Base-by-base conservation (phyloP, 768 basidiomycete species). In the Trametes coccinea region DNA sequence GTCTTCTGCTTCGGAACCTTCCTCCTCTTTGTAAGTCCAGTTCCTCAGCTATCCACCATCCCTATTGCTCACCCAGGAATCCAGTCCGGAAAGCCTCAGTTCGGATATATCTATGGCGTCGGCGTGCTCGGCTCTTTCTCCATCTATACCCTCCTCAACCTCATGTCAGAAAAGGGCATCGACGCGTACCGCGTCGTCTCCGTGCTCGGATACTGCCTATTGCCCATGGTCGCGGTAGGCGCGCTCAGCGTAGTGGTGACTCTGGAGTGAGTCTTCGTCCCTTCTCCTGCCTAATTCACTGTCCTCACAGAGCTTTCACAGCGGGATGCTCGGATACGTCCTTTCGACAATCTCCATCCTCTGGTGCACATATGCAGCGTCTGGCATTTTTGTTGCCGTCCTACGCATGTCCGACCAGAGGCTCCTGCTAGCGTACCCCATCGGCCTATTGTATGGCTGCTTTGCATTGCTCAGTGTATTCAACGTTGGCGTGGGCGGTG, bases 51-150 rank as follows among this genome's bases (percentile, higher is more conserved):
- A 33, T 52, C 40, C 60, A n/a, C 7, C 4, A 11, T 33, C 22
- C 8, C 27, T 31, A 47, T 14, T 40, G 7, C 33, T 37, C 3
- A 29, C n/a, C 8, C 16, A 8, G 17, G 8, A 11, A 31, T 39
- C 30, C 44, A 99, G 97, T 97, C 96, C 5, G 97, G 97, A 60
- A 98, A 97, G 79, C 92, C 93, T 4, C 97, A 98, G 72, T 99
- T 99, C 75, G 94, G 92, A 51, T 98, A 98, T 74, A 98, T 98
- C 61, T 99, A 99, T 73, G 97, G 96, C 40, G 92, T 99, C 64
- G 96, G 91, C 55, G 84, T 98, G n/a, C 84, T 98, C 67, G 97
- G 97, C 55, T 93, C 90, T 6, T 82, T 85, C 11, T 93, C 93
- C 30, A 88, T 98, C 72, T 98, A 98, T 80, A 85, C 88, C 54